Percentiles rank a stretch among this genome's conserved stretches.
phyloP scores from a whole-genome alignment of 2,329 filamentous ascomycete species.

The Daldinia eschscholtzii region DNA sequence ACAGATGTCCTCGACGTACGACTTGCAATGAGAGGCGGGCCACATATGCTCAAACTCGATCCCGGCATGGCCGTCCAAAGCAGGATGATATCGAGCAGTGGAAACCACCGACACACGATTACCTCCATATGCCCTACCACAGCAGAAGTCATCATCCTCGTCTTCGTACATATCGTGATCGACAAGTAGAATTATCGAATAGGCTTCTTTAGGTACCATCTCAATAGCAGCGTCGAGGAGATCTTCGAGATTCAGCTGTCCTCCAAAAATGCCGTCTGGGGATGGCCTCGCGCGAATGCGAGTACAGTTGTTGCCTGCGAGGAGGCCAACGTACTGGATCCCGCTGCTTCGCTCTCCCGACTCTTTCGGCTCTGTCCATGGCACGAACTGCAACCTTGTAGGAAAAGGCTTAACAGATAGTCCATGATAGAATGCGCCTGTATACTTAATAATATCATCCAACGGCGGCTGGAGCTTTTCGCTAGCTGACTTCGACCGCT shows the following conservation, averaged over 20 bases:
- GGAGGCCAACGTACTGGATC: conserved; percentile 59
- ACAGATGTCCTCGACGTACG: conserved; percentile 61
- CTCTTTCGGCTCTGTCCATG: conserved; percentile 58
- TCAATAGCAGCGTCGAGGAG: conserved; percentile 68
- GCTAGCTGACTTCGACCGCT: neutral
- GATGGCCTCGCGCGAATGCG: conserved; percentile 65
- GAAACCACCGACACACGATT: conserved; percentile 73
- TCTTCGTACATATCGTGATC: conserved; percentile 75
- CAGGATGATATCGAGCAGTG: conserved; percentile 71
- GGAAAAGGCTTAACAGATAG: conserved; percentile 62
- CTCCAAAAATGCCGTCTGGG: conserved; percentile 60
- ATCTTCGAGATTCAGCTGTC: conserved; percentile 71
- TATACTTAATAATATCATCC: conserved; percentile 54
- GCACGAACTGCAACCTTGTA: conserved; percentile 58
- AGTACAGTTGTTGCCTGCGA: conserved; percentile 53
- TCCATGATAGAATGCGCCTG: conserved; percentile 65
- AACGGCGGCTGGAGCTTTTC: conserved; percentile 44
- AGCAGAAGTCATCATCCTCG: conserved; percentile 75
- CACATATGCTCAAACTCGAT: conserved; percentile 68
- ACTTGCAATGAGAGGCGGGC: conserved; percentile 72
- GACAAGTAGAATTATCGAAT: conserved; percentile 68
- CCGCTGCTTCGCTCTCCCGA: conserved; percentile 23
- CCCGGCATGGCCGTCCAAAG: conserved; percentile 56
- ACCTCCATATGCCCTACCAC: conserved; percentile 74
- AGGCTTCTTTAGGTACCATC: conserved; percentile 69